Conservation (phyloP, 2,329 filamentous ascomycete species). For the Ophiostoma pallidulum region DNA sequence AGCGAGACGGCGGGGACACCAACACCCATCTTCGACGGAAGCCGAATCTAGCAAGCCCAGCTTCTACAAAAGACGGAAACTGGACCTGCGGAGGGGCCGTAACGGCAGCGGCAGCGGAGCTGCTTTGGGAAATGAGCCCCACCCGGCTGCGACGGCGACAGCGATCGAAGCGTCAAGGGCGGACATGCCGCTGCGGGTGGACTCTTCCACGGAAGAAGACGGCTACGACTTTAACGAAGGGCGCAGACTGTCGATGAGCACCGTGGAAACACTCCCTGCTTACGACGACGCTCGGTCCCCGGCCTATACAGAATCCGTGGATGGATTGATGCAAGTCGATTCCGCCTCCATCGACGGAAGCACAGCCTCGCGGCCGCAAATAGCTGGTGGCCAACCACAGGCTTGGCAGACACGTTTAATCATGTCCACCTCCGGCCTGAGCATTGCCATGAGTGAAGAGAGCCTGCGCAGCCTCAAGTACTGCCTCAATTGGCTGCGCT, state of each 20-base stretch:
- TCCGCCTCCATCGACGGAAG: not conserved
- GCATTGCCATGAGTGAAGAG: constrained; percentile 83
- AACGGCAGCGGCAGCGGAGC: not conserved
- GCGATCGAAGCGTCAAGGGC: not conserved
- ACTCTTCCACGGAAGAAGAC: constrained; percentile 7
- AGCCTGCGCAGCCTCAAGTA: constrained; percentile 77
- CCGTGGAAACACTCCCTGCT: constrained; percentile 66
- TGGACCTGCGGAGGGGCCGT: constrained; percentile 26
- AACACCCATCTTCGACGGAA: constrained; percentile 34
- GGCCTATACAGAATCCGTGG: constrained; percentile 54
- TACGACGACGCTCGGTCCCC: constrained; percentile 74
- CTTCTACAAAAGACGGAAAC: constrained; percentile 51
- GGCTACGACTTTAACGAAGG: constrained; percentile 24
- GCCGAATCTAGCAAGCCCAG: constrained; percentile 34
- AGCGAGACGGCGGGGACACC: constrained; percentile 39
- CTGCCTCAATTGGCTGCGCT: constrained; percentile 69
- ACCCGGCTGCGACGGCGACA: not conserved
- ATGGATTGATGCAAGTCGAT: constrained; percentile 21
- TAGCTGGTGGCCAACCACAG: not conserved
- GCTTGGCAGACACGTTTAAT: constrained; percentile 76
- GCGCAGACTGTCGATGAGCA: constrained; percentile 56
- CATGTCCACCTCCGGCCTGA: constrained; percentile 82
- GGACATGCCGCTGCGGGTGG: not conserved
- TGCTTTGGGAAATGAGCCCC: not conserved
- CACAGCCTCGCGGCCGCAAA: constrained; percentile 1